Percentiles rank a stretch among this genome's conserved stretches.
Conservation (phyloP, 805 yeast genomes). For the Teunomyces panamensis region DNA sequence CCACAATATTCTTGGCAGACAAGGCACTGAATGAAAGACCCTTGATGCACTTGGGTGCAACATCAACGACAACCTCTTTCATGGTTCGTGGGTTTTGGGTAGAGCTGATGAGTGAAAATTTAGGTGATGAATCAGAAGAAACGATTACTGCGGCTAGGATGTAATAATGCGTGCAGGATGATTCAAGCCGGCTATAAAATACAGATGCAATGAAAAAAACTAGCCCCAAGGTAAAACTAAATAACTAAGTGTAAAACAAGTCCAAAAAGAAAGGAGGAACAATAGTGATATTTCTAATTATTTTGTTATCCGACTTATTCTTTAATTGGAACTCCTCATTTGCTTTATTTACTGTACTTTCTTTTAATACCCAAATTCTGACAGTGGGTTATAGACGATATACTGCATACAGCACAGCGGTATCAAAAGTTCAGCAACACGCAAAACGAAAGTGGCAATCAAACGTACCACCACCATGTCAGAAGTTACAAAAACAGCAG, state of each 20-base stretch:
- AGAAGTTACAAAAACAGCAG: conserved; percentile 1
- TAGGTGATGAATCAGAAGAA: not conserved
- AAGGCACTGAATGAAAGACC: conserved; percentile 92
- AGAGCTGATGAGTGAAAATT: conserved; percentile 3
- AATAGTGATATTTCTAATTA: too few relatives aligned
- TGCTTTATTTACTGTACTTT: too few relatives aligned
- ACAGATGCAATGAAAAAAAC: not conserved
- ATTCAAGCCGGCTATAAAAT: not conserved
- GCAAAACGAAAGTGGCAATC: conserved; percentile 2
- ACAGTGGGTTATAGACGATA: too few relatives aligned
- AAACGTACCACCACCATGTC: conserved; percentile 1
- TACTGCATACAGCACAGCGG: not conserved
- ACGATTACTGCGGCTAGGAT: not conserved
- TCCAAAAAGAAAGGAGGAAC: not conserved
- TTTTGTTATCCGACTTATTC: too few relatives aligned
- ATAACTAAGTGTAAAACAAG: not conserved
- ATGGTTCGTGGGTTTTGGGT: conserved; percentile 14
- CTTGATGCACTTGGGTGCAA: conserved; percentile 84
- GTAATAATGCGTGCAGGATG: not conserved
- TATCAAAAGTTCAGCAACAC: not conserved
- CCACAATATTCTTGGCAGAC: conserved; percentile 86
- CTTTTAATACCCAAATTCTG: too few relatives aligned
- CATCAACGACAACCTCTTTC: conserved; percentile 62
- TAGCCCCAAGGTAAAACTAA: not conserved
- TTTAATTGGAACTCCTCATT: too few relatives aligned